Percentiles rank a stretch among this genome's conserved stretches.
These are phyloP conservation scores for Cetradonia linearis DNA, from an alignment of 495 filamentous ascomycete species.

Conservation along the genomic window DNA sequence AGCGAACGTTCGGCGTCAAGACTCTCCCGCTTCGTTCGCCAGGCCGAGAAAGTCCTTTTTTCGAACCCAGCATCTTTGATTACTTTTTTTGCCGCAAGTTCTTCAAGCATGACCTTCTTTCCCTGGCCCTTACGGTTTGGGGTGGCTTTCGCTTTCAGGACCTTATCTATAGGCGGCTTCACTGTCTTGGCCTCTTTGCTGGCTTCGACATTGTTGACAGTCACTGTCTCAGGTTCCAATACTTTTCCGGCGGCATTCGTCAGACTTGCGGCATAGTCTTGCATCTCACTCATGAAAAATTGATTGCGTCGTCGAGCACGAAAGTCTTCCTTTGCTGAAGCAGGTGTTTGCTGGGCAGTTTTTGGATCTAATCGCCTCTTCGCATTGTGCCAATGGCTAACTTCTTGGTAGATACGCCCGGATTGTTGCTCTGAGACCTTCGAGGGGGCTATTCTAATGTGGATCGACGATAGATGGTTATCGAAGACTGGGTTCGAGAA, in stretches of 20 bases:
- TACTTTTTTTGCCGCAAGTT: conserved; percentile 29
- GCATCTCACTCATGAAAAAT: conserved; percentile 51
- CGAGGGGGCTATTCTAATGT: conserved; percentile 33
- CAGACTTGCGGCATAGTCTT: conserved; percentile 58
- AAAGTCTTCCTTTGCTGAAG: conserved; percentile 25
- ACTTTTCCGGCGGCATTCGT: conserved; percentile 51
- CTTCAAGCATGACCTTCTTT: conserved; percentile 22
- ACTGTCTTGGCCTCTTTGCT: conserved; percentile 21
- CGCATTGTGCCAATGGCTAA: conserved; percentile 56
- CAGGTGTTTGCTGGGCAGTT: conserved; percentile 12
- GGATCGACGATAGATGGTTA: conserved; percentile 44
- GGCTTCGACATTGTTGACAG: conserved; percentile 27
- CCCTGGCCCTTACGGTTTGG: conserved; percentile 23
- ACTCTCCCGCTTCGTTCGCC: conserved; percentile 27
- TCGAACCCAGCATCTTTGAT: conserved; percentile 30
- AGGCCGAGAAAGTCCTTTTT: conserved; percentile 27
- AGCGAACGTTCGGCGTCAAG: conserved; percentile 25
- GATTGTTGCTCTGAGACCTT: conserved; percentile 18
- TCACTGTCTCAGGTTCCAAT: conserved; percentile 52
- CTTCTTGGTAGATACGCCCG: conserved; percentile 42
- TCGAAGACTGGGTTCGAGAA: conserved; percentile 53
- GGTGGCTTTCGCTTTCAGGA: conserved; percentile 20
- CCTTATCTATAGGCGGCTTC: conserved; percentile 25
- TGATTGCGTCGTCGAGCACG: conserved; percentile 38
- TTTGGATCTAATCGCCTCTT: conserved; percentile 42